Evolutionary conservation across 108 stramenopile genomes (phyloP), one percentile per base, ranked within the genome.

Genomic region (Skeletonema menzelii): DNA sequence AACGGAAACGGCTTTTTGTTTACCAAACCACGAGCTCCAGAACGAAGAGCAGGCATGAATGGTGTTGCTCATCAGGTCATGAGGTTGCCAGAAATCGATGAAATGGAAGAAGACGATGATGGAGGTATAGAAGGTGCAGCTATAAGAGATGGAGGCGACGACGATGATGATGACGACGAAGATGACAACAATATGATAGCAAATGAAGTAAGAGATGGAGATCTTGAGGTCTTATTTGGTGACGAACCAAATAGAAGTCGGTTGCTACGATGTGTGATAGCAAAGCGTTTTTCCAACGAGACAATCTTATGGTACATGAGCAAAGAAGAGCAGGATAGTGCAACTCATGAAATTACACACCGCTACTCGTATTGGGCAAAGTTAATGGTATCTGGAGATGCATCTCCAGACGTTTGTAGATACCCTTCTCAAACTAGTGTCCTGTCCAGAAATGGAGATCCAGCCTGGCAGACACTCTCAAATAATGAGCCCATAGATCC

Each of bases 221-320:
- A 56, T 22, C 62, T 59, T 17, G 77, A 72, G 34, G 70, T 70
- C 5, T 68, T 78, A 40, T 66, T 82, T 34, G 78, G 78, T 26
- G 72, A 75, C 24, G 69, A 60, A 63, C 74, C 74, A 13, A 73
- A 60, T 10, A 59, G 79, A 42, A 77, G 87, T 7, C 70, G 82
- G 38, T 62, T 80, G 37, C 65, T 94, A 14, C 85, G 86, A 31
- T 94, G 92, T 68, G 71, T 89, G 30, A 88, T 94, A 68, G 75
- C 88, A 4, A 89, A 88, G 64, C 63, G 87, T 34, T 94, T 89
- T 75, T 91, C 92, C 3, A 82, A 86, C 64, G 82, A 87, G 84
- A 86, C 87, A 26, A 69, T 91, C 46, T 63, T 91, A 8, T 93
- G 92, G 92, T 93, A 93, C 66, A 84, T 91, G 84, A 85, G 87